Evolutionary conservation across 2,329 filamentous ascomycete genomes (phyloP).

Genomic region (Fusarium metavorans): DNA sequence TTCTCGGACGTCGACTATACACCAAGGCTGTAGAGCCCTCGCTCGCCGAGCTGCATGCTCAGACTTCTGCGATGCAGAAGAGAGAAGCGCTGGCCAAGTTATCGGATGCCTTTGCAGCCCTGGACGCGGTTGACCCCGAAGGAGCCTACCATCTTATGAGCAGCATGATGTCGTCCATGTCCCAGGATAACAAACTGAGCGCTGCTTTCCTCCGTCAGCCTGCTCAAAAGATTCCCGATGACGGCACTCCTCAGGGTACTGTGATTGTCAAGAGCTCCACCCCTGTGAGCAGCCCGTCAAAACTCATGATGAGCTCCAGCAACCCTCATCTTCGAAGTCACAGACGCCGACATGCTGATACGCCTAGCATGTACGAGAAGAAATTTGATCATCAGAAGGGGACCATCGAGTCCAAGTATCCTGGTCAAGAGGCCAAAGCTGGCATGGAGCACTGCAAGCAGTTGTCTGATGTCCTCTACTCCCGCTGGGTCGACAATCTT

Average conservation of each 20-base stretch:
- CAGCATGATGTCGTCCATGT: conserved; percentile 79
- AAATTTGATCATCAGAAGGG: conserved; percentile 61
- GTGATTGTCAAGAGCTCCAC: conserved; percentile 68
- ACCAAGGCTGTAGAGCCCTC: conserved; percentile 84
- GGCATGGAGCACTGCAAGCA: conserved; percentile 95
- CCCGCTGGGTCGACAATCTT: conserved; percentile 88
- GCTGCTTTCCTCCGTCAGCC: conserved; percentile 59
- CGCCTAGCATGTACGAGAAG: conserved; percentile 56
- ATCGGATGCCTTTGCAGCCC: conserved; percentile 84
- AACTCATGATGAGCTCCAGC: conserved; percentile 81
- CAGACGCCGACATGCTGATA: conserved; percentile 70
- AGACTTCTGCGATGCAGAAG: conserved; percentile 75
- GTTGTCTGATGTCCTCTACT: conserved; percentile 90
- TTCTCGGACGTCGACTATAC: conserved; percentile 85
- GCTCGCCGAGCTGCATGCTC: conserved; percentile 87
- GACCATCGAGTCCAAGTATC: conserved; percentile 64
- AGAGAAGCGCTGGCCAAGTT: conserved; percentile 86
- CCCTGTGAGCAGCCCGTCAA: conserved; percentile 64
- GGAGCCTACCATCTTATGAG: conserved; percentile 88
- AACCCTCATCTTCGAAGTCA: conserved; percentile 90
- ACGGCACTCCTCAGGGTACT: conserved; percentile 65
- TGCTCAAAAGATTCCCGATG: conserved; percentile 54
- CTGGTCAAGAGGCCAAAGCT: conserved; percentile 65
- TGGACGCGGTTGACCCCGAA: conserved; percentile 91
- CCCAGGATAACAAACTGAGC: conserved; percentile 75